Percentiles rank a stretch among this genome's conserved stretches.
phyloP scores from a whole-genome alignment of 1,139 yeast genomes.

The Candida sanyaensis region DNA sequence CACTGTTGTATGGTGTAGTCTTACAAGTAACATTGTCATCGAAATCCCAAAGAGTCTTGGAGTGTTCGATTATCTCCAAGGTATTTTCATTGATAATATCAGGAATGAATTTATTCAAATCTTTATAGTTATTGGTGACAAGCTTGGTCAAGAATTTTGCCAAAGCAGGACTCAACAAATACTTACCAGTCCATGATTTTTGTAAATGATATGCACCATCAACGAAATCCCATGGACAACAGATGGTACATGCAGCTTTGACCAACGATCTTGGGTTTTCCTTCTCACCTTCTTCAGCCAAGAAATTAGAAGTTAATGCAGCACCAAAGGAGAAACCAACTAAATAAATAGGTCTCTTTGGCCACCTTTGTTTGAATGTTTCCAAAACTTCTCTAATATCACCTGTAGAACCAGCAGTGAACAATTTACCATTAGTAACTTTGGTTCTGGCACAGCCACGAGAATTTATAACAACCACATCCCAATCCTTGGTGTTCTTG shows the following conservation, averaged over 20 bases:
- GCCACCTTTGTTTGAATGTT: slow-evolving; percentile 56
- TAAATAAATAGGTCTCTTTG: slow-evolving; percentile 71
- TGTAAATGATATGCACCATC: slow-evolving; percentile 55
- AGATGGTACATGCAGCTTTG: slow-evolving; percentile 66
- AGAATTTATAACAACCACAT: slow-evolving; percentile 73
- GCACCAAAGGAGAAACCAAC: slow-evolving; percentile 93
- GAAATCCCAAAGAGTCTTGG: slow-evolving; percentile 55
- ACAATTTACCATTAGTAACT: slow-evolving; percentile 72
- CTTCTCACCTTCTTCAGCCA: slow-evolving; percentile 60
- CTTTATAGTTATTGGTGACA: slow-evolving; percentile 60
- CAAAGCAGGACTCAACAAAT: slow-evolving; percentile 66
- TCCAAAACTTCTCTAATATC: slow-evolving; percentile 67
- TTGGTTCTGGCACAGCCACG: slow-evolving; percentile 89
- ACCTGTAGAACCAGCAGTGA: slow-evolving; percentile 72
- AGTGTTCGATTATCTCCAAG: slow-evolving; percentile 29
- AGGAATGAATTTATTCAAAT: slow-evolving; percentile 43
- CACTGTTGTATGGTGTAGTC: slow-evolving; percentile 69
- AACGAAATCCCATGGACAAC: slow-evolving; percentile 84
- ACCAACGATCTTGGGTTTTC: slow-evolving; percentile 33
- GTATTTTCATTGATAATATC: slow-evolving; percentile 33
- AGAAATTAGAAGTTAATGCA: slow-evolving; percentile 70
- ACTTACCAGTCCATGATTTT: slow-evolving; percentile 57
- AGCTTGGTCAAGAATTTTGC: slow-evolving; percentile 64
- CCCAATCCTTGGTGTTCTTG: slow-evolving; percentile 36
- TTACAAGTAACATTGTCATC: slow-evolving; percentile 75